These are phyloP conservation scores for Aristolochia fimbriata DNA, from an alignment of 164 flowering plant genomes.

Conservation along the genomic window DNA sequence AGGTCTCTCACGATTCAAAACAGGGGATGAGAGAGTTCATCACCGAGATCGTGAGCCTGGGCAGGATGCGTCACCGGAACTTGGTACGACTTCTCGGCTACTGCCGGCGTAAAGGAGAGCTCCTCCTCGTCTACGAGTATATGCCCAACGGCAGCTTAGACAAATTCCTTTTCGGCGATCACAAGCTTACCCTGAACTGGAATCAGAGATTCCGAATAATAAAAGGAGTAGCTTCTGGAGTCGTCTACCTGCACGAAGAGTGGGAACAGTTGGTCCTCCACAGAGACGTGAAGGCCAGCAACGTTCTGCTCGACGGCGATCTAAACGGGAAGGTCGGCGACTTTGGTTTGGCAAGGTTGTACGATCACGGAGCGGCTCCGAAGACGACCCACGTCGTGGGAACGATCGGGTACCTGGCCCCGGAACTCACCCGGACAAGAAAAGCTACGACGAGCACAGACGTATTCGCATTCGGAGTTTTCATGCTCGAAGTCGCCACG, in stretches of 20 bases:
- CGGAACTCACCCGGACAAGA: conserved; percentile 2
- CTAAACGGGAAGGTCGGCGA: conserved; percentile 9
- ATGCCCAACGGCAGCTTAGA: conserved; percentile 82
- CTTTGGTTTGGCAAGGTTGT: conserved; percentile 9
- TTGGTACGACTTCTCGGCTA: conserved; percentile 67
- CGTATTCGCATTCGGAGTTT: conserved; percentile 9
- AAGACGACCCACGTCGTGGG: conserved; percentile 11
- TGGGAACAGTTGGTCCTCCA: conserved; percentile 12
- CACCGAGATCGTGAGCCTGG: conserved; percentile 57
- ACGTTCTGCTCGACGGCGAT: conserved; percentile 6
- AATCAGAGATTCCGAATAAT: conserved; percentile 32
- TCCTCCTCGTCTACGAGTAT: conserved; percentile 60
- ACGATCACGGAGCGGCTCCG: conserved; percentile 8
- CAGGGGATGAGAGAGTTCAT: conserved; percentile 56
- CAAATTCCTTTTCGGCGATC: conserved; percentile 42
- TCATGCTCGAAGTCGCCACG: conserved; percentile 10
- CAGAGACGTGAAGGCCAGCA: conserved; percentile 15
- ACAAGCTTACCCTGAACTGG: conserved; percentile 36
- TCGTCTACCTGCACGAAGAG: conserved; percentile 11
- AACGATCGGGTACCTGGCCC: conserved; percentile 10
- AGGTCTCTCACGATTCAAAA: conserved; percentile 44
- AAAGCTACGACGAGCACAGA: conserved; percentile 4
- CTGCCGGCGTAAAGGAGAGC: conserved; percentile 44
- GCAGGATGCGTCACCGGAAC: conserved; percentile 62
- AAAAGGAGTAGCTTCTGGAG: conserved; percentile 10